Evolutionary conservation across 768 basidiomycete genomes (phyloP).

Genomic region (Paxillus rubicundulus): DNA sequence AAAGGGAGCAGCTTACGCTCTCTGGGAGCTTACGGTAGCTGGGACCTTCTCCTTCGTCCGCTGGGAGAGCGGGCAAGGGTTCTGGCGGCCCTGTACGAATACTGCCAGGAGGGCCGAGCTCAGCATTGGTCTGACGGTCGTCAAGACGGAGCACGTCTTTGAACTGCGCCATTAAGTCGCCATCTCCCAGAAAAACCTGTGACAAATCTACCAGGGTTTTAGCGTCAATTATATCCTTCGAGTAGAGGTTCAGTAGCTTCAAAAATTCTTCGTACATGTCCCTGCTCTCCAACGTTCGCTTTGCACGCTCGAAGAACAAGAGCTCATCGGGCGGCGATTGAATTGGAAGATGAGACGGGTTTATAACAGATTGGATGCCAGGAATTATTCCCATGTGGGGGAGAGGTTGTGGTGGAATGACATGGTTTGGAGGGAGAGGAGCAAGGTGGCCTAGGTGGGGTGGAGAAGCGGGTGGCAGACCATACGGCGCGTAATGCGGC

Average conservation of each 20-base stretch:
- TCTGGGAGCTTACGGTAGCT: conserved; percentile 90
- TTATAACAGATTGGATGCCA: conserved; percentile 13
- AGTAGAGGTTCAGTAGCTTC: conserved; percentile 87
- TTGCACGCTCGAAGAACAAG: conserved; percentile 92
- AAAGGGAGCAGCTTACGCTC: conserved; percentile 56
- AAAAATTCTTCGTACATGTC: conserved; percentile 91
- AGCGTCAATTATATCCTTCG: conserved; percentile 87
- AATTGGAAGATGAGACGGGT: conserved; percentile 29
- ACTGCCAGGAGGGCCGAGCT: conserved; percentile 75
- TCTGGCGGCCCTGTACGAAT: conserved; percentile 76
- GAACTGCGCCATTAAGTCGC: conserved; percentile 79
- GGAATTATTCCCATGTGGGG: conserved; percentile 27
- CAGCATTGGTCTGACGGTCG: conserved; percentile 54
- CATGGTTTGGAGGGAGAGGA: conserved; percentile 21
- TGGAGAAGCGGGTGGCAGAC: conserved; percentile 42
- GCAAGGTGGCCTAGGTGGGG: conserved; percentile 27
- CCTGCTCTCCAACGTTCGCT: conserved; percentile 69
- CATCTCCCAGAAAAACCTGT: conserved; percentile 78
- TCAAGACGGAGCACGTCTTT: conserved; percentile 84
- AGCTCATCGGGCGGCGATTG: conserved; percentile 66
- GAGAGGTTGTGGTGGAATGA: conserved; percentile 29
- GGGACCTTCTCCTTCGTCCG: conserved; percentile 85
- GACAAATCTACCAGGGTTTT: conserved; percentile 79
- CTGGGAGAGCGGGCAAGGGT: conserved; percentile 71
- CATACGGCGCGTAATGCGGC: conserved; percentile 40